Base-by-base conservation (phyloP, 2,329 filamentous ascomycete genomes). In the Lanzia echinophila region DNA sequence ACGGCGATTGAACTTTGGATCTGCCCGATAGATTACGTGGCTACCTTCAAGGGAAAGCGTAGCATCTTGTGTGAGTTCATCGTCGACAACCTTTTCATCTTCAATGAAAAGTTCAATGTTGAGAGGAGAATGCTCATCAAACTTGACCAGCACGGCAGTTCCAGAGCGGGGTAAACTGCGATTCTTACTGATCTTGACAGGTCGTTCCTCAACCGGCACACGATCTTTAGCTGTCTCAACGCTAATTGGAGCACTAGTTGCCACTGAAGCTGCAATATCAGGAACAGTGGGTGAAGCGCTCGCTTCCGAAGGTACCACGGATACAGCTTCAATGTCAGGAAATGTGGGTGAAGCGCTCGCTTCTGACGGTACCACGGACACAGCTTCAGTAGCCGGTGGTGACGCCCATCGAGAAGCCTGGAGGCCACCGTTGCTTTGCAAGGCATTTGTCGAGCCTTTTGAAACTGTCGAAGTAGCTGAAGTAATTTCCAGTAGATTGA, bases 1-100 rank as follows among this genome's bases (percentile, higher is more conserved):
- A 15, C 45, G 34, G 6, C 32, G 28, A 24, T 41, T 31, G 11
- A 32, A 28, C 15, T 22, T 41, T 33, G 44, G 15, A 6, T 31
- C 41, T 7, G 56, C 49, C 11, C 44, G 47, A 31, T 53, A 60
- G 42, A 41, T 59, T 10, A 56, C 19, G 19, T 20, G 28, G 24
- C 48, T 54, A 7, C 28, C 22, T 22, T 53, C 38, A 7, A 50
- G 36, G 28, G 19, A 39, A 7, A 55, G 33, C 24, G 6, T 28
- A 5, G 41, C 15, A 19, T 11, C 19, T n/a, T 51, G 31, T n/a
- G 33, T 31, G 8, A 55, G 22, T 28, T 24, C 11, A 6, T 60
- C 58, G 33, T 43, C 41, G 3, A 59, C 20, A n/a, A 59, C 11
- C 2, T 57, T 6, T 13, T 33, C 47, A 3, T 34, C 33, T 3